Evolutionary conservation across 805 yeast genomes (phyloP).

Genomic region (Saturnispora gosingensis): DNA sequence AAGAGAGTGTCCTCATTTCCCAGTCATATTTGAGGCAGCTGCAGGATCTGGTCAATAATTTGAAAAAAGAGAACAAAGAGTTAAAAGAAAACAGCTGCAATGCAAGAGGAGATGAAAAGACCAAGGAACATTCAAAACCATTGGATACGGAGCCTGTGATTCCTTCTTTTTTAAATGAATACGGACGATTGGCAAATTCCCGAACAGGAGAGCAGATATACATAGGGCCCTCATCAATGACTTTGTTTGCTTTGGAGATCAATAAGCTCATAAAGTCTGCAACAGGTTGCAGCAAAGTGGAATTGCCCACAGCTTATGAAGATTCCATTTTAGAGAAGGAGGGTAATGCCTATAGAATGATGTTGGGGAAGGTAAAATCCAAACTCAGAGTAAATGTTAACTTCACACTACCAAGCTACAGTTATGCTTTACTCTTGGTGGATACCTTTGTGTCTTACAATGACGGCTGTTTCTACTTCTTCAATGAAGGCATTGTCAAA

Average conservation of each 20-base stretch:
- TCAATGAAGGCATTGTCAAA: slow-evolving; percentile 73
- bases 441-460: slow-evolving; percentile 72
- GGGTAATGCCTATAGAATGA: slow-evolving; percentile 67
- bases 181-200: slow-evolving; percentile 63
- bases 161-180: slow-evolving; percentile 61
- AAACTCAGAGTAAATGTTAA: slow-evolving; percentile 61
- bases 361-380: slow-evolving; percentile 57
- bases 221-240: slow-evolving; percentile 79
- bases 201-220: slow-evolving; percentile 68
- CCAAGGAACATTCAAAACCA: background rate
- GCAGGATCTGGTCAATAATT: background rate
- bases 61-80: background rate
- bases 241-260: slow-evolving; percentile 68
- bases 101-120: background rate
- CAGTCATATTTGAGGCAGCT: background rate
- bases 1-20: background rate
- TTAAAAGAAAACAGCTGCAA: background rate
- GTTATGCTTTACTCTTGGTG: slow-evolving; percentile 64
- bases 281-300: background rate
- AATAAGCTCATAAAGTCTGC: slow-evolving; percentile 34
- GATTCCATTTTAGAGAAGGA: slow-evolving; percentile 63
- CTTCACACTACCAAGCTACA: slow-evolving; percentile 65
- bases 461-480: slow-evolving; percentile 78
- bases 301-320: slow-evolving; percentile 2
- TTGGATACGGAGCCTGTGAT: slow-evolving; percentile 40